Base-by-base conservation (phyloP, 176 grass and related monocot genomes). In the Calamus simplicifolius region DNA sequence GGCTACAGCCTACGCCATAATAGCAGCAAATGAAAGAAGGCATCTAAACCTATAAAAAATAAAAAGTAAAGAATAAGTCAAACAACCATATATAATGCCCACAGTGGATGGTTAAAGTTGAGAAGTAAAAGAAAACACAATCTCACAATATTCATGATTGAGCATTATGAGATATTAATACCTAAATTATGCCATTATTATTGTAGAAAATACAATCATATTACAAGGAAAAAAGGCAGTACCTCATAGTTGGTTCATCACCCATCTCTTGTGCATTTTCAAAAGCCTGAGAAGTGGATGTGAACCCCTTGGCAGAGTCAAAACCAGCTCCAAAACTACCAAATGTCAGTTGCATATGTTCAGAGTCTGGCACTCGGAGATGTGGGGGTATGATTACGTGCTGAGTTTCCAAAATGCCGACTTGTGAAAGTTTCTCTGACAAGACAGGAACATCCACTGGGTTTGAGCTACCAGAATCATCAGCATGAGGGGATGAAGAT, bases 341-440 rank as follows among this genome's bases (percentile, higher is more conserved):
- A 79, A 90, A 90, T 50, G 72, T 85, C 62, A 90, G 75, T 26
- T 57, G 62, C 51, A 79, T 78, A 66, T 71, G 75, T 55, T 90
- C 87, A 18, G 68, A 79, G 27, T 85, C 82, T 49, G 87, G 75
- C 27, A 90, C 79, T 59, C 72, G 87, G 17, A 90, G 79, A 76
- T 90, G 87, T 63, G 77, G 72, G 8, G 87, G 87, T 58, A 90
- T 90, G 69, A 85, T 85, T 51, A 90, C 87, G 58, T 90, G 87
- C 29, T 70, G 72, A 62, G 72, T 55, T 50, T 82, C 82, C 3
- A 64, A 57, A 27, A 79, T 73, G 19, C 72, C 74, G 74, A 73
- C 56, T 63, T 90, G 72, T 55, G 72, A 82, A 50, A 76, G 19
- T 76, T 90, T 79, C 25, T 85, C 65, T 63, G 72, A 82, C 25